Conservation (phyloP, 2,329 filamentous ascomycete genomes). For the Cordyceps farinosa region DNA sequence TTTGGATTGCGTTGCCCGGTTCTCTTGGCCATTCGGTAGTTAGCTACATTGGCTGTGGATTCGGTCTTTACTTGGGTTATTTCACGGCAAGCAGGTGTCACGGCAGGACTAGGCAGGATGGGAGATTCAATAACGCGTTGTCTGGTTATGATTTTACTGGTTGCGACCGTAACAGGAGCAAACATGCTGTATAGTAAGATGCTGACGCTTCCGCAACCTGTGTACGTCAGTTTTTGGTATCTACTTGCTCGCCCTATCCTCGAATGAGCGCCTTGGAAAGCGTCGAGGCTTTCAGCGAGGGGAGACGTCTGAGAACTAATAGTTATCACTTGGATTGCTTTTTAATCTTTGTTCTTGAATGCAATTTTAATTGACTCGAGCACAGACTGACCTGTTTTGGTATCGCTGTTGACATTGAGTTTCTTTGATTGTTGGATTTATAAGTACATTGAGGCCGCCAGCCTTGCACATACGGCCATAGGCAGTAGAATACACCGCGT, state of each 20-base stretch:
- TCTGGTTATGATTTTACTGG: background rate
- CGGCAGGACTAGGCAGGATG: background rate
- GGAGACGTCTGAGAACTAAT: background rate
- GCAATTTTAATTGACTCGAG: no score
- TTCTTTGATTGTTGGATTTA: background rate
- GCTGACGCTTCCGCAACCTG: background rate
- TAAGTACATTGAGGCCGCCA: background rate
- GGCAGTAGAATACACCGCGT: constrained; percentile 9
- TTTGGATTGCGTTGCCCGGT: background rate
- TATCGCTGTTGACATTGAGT: background rate
- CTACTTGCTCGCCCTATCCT: background rate
- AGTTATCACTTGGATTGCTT: background rate
- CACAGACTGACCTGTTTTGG: background rate
- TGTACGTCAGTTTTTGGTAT: background rate
- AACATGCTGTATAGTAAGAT: constrained; percentile 5
- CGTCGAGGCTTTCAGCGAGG: background rate
- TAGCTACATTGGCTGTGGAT: background rate
- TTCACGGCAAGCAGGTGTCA: constrained; percentile 5
- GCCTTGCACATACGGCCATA: background rate
- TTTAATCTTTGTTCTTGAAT: background rate
- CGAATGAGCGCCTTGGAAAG: background rate
- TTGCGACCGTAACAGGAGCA: background rate
- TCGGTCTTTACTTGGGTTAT: constrained; percentile 9
- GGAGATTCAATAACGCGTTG: background rate
- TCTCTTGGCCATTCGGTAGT: background rate